phyloP scores from a whole-genome alignment of 2,329 filamentous ascomycete species.

The Venturia asperata region DNA sequence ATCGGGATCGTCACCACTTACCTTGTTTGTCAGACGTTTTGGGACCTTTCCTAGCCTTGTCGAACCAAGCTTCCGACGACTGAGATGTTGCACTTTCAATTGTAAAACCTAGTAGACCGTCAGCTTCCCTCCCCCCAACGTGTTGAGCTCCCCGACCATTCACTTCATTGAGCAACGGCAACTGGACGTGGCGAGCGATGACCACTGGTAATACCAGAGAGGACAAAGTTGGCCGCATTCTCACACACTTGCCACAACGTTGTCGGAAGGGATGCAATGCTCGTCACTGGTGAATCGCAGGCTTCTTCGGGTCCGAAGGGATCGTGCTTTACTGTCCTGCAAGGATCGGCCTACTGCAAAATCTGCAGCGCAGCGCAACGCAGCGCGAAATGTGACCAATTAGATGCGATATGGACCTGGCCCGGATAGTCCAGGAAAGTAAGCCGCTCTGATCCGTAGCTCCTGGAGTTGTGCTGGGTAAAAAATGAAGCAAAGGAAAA shows the following conservation, averaged over 20 bases:
- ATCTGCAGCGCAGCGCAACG: conserved; percentile 1
- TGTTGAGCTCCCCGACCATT: conserved; percentile 1
- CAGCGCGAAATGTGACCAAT: background rate
- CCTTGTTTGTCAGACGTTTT: conserved; percentile 9
- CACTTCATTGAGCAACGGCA: background rate
- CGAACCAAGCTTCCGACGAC: background rate
- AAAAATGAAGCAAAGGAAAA: background rate
- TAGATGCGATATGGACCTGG: background rate
- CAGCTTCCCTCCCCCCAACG: background rate
- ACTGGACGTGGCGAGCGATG: conserved; percentile 4
- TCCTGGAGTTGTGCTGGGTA: background rate
- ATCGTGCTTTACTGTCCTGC: background rate
- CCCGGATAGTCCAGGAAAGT: background rate
- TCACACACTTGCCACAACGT: background rate
- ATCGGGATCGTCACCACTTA: background rate
- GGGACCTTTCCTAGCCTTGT: background rate
- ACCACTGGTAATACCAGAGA: conserved; percentile 6
- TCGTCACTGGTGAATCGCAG: background rate
- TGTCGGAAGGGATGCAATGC: background rate
- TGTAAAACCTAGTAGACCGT: background rate
- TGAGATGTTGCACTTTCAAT: background rate
- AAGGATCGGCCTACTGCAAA: background rate
- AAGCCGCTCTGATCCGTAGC: background rate
- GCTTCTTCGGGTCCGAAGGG: background rate
- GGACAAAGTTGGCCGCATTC: background rate